Conservation (phyloP, 345 rosid species). For the Lepidium aucheri region DNA sequence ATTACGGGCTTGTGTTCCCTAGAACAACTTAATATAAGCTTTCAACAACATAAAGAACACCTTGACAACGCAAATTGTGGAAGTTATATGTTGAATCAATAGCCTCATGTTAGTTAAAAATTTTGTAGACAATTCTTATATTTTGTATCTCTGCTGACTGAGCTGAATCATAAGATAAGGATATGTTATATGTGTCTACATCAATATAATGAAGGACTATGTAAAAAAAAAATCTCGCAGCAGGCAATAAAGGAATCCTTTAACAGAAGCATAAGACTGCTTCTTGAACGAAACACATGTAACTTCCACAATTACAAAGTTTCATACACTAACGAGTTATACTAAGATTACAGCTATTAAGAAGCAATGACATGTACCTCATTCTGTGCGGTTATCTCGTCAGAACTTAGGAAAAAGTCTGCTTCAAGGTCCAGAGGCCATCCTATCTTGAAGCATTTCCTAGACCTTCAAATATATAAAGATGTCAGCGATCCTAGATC, state of each 20-base stretch:
- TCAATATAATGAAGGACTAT: neutral
- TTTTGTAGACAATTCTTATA: neutral
- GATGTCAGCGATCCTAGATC: neutral
- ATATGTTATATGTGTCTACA: neutral
- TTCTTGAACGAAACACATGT: neutral
- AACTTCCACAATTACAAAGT: neutral
- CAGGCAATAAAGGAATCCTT: neutral
- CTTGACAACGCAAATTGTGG: neutral
- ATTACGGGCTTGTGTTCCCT: neutral
- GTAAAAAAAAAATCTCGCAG: neutral
- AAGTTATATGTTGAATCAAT: neutral
- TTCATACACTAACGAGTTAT: neutral
- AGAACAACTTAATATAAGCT: neutral
- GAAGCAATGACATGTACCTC: constrained; percentile 33
- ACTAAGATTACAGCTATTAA: neutral
- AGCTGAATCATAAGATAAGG: neutral
- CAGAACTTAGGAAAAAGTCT: constrained; percentile 63
- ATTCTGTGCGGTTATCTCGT: constrained; percentile 27
- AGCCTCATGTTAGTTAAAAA: neutral
- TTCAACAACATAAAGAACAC: neutral
- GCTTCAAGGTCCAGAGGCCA: constrained; percentile 65
- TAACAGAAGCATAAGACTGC: neutral
- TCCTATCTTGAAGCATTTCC: constrained; percentile 46
- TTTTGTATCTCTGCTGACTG: neutral
- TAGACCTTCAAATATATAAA: constrained; percentile 48